Base-by-base conservation (phyloP, 257 asterid genomes). In the Solanum lycopersicoides region DNA sequence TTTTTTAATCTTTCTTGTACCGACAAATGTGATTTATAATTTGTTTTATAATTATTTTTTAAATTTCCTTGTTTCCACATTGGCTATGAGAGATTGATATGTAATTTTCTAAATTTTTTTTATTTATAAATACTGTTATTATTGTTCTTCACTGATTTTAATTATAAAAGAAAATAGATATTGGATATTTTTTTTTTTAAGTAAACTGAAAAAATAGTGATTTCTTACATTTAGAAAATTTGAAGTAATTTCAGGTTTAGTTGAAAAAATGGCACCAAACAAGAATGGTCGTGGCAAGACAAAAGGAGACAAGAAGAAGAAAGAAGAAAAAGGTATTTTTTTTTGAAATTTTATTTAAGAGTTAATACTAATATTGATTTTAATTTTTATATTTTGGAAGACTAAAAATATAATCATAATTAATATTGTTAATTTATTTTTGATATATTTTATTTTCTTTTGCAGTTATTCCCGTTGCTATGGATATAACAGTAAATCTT, bases 291-390 rank as follows among this genome's bases (percentile, higher is more conserved):
- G 99, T 68, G 98, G 99, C 68, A 96, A 92, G 97, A 89, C 91
- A 0, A 95, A 94, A 89, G 95, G 98, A 25, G 99, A 94, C 90
- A 94, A 94, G 98, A 96, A 94, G 96, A 96, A 93, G 97, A 95
- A 94, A 75, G 98, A 96, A 89, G 99, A 95, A 86, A 96, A 95
- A 89, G 96, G 98, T 47, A 47, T 95, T 88, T 47, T 15, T 6
- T 69, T 32, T 59, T 32, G 3, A 59, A 59, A 59, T 7, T 20
- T 59, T 21, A 20, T 59, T 73, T 20, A 34, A 34, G 50, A 73
- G 50, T 25, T 16, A 47, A 47, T 47, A 39, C 44, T 71, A 74
- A 74, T 8, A 10, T 39, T 37, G 0, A 74, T 21, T 56, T 82
- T 79, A 21, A 34, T 4, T 42, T 23, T 76, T 28, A 9, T 50